Evolutionary conservation across 2,329 filamentous ascomycete species (phyloP).

Genomic region (Lecanosticta acicola): DNA sequence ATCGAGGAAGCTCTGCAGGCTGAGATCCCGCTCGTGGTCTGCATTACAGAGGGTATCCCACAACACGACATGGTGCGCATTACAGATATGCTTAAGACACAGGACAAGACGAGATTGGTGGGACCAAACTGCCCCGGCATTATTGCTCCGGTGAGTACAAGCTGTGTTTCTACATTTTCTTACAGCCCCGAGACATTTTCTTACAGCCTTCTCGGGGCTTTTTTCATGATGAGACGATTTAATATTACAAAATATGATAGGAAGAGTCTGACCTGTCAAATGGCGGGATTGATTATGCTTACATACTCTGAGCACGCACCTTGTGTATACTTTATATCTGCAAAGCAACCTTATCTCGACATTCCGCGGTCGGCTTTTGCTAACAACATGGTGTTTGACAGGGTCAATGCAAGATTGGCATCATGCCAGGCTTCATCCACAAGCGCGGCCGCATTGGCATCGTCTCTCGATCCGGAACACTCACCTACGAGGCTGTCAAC

Average conservation of each 20-base stretch:
- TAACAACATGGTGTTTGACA: constrained; percentile 28
- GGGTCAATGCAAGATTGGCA: constrained; percentile 99
- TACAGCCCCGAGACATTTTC: not conserved
- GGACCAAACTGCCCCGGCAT: constrained; percentile 98
- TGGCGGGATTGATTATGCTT: constrained; percentile 29
- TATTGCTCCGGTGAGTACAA: constrained; percentile 62
- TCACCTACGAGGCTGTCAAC: constrained; percentile 99
- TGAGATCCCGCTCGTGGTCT: constrained; percentile 91
- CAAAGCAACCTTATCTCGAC: not conserved
- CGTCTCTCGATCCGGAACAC: constrained; percentile 93
- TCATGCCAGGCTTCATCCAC: constrained; percentile 99
- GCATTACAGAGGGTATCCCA: constrained; percentile 96
- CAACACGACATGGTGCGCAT: constrained; percentile 99
- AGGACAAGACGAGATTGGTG: constrained; percentile 93
- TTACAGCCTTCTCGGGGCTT: constrained; percentile 2
- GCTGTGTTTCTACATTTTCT: constrained; percentile 3
- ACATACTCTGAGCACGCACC: constrained; percentile 15
- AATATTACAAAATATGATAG: constrained; percentile 33
- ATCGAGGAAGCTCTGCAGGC: constrained; percentile 95
- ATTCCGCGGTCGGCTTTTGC: not conserved
- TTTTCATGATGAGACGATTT: constrained; percentile 22
- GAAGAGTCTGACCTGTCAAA: constrained; percentile 34
- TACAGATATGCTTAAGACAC: constrained; percentile 94
- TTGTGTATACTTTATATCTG: constrained; percentile 7
- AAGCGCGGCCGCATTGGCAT: constrained; percentile 98